A percentile compares a stretch with the other conserved stretches of the same genome.
These are phyloP conservation scores for Kwoniella dendrophila DNA, from an alignment of 768 basidiomycete species.

Conservation along the genomic window DNA sequence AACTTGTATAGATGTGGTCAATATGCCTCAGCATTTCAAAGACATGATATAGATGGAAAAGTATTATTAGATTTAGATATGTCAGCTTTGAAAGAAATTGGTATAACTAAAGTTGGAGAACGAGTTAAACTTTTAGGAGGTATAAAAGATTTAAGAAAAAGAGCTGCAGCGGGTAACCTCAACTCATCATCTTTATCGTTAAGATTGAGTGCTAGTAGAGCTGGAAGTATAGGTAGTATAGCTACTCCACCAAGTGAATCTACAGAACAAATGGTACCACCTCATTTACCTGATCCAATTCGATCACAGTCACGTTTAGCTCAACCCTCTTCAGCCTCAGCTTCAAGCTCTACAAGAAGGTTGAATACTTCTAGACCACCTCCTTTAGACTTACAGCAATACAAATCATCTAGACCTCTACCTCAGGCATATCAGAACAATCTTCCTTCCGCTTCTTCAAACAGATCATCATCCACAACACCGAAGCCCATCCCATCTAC, in stretches of 20 bases:
- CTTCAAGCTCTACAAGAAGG: conserved; percentile 46
- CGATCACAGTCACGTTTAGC: conserved; percentile 4
- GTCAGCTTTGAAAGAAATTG: conserved; percentile 83
- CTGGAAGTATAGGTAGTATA: conserved; percentile 33
- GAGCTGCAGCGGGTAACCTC: conserved; percentile 56
- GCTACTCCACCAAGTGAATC: conserved; percentile 42
- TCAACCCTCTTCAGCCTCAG: conserved; percentile 14
- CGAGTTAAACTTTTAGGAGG: conserved; percentile 81
- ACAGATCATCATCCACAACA: conserved; percentile 26
- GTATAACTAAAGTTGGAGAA: conserved; percentile 85
- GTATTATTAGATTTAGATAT: conserved; percentile 91
- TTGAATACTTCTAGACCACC: conserved; percentile 70
- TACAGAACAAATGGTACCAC: conserved; percentile 18
- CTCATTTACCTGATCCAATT: conserved; percentile 6
- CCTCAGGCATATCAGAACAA: conserved; percentile 68
- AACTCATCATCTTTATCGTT: conserved; percentile 20
- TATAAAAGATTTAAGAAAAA: conserved; percentile 74
- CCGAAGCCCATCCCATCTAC: conserved; percentile 9
- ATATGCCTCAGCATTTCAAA: conserved; percentile 70
- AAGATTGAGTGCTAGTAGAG: conserved; percentile 36
- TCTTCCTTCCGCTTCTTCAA: conserved; percentile 31
- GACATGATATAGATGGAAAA: conserved; percentile 89
- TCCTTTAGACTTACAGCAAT: conserved; percentile 70
- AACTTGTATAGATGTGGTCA: conserved; percentile 71
- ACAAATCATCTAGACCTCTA: conserved; percentile 64